Percentiles rank a stretch among this genome's conserved stretches.
These are phyloP conservation scores for Daldinia vernicosa DNA, from an alignment of 495 filamentous ascomycete species.

Conservation along the genomic window DNA sequence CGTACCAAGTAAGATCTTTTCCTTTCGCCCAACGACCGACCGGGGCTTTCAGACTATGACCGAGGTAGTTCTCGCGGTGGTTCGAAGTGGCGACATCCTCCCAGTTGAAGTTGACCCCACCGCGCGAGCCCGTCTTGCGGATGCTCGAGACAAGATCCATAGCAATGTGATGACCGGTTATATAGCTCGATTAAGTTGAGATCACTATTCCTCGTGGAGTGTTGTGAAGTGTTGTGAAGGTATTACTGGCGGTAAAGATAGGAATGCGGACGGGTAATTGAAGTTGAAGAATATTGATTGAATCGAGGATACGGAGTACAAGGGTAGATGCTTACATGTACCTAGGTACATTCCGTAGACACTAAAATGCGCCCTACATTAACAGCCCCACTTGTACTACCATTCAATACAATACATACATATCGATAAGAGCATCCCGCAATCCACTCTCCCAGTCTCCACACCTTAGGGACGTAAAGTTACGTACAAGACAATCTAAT, in stretches of 20 bases:
- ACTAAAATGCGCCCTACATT: neutral
- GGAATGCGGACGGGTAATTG: neutral
- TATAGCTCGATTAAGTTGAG: neutral
- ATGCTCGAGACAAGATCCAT: conserved; percentile 97
- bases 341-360: neutral
- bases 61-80: conserved; percentile 97
- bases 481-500: neutral
- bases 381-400: conserved; percentile 1
- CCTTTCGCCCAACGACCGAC: conserved; percentile 96
- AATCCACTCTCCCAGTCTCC: conserved; percentile 1
- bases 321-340: too few species aligned
- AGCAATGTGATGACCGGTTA: conserved; percentile 1
- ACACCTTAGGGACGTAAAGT: neutral
- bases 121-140: conserved; percentile 92
- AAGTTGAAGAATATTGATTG: neutral
- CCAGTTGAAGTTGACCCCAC: conserved; percentile 96
- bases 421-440: conserved; percentile 3
- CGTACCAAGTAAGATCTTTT: conserved; percentile 89
- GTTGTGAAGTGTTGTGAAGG: neutral
- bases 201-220: neutral
- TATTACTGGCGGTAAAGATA: neutral
- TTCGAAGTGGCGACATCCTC: conserved; percentile 85
- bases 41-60: conserved; percentile 93
- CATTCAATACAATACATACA: too few species aligned
- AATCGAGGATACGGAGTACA: neutral